Evolutionary conservation across 1,284 basidiomycete genomes (phyloP), one percentile per base, ranked within the genome.

Genomic region (Rugosomyces carneus): DNA sequence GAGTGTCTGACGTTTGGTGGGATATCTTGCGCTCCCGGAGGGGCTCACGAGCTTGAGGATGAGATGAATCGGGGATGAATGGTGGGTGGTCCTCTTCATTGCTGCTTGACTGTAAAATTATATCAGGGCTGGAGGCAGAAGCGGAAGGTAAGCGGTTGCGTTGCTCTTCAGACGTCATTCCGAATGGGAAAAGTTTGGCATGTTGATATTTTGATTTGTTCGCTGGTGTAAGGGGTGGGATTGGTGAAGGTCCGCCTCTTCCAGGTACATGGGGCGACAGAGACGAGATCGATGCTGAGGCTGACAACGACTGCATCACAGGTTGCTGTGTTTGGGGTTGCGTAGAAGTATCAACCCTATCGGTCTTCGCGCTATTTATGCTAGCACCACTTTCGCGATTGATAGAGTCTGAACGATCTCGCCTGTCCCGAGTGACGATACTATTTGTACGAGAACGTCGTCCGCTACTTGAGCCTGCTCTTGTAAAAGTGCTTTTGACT

Each of bases 181-280:
- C 90, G 73, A 94, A 94, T 0, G 91, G 91, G 61, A 88, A 89
- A 16, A 94, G 71, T 61, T 94, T 94, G 23, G 84, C 74, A 56
- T 88, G 82, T 45, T 76, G 75, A 61, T 91, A 90, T 58, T 78
- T 73, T 8, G 67, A 62, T 58, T 72, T 56, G 55, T 74, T 73
- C 16, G 74, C 74, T 15, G 78, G 72, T 15, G 82, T 80, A 13
- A 78, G 73, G 16, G 78, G 74, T 20, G 87, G 85, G 38, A 89
- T 78, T 13, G 85, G 83, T 6, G 86, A 87, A 24, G 76, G 69
- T 40, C 76, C 75, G 32, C 75, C 71, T 51, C 76, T 71, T 40
- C 70, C 68, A 47, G 76, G 69, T 21, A 71, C 66, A 60, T 71
- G 77, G 21, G 70, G 76, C 43, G 73, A 70, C 47, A 80, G 67